Base-by-base conservation (phyloP, 1,284 basidiomycete genomes). In the Ganoderma boninense region DNA sequence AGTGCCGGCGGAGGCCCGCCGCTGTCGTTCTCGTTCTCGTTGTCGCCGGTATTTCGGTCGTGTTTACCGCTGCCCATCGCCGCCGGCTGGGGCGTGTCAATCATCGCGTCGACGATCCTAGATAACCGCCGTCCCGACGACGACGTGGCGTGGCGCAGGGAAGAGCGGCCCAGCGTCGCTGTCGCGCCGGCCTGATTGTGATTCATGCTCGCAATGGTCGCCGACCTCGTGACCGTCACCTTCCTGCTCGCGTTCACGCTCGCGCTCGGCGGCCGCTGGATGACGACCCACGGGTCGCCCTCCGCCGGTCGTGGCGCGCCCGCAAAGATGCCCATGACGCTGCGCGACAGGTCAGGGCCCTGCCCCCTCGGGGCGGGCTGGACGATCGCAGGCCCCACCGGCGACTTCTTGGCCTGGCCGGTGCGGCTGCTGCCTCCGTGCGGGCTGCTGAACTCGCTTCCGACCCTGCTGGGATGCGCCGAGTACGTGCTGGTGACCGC, bases 281-380 rank as follows among this genome's bases (percentile, higher is more conserved):
- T 75, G 35, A 94, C 84, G 59, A 94, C 84, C 91, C 92, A 93
- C 35, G 89, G 87, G 74, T 92, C 90, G 38, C 76, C 70, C 35
- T 81, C 77, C 57, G 80, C 74, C 57, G 74, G 64, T 62, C 84
- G 82, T 46, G 91, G 91, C 1, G 95, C 95, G 57, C 95, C 95
- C 1, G 95, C 95, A 76, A 97, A 97, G 69, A 97, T 96, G 43
- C 88, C 90, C 87, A 93, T 91, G 52, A 93, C 81, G 62, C 81
- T 85, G 66, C 71, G 71, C 57, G 79, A 75, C 57, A 77, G 67
- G 62, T 78, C 79, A 26, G 49, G 49, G 23, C 49, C 46, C 49
- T 67, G 70, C 35, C 67, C 65, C 29, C 49, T 52, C 49, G 49
- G 49, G 20, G 67, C 63, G 0, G 72, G 73, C 60, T 71, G 74